A percentile compares a stretch with the other conserved stretches of the same genome.
These are phyloP conservation scores for Sungouiozyma intestinalis DNA, from an alignment of 805 yeast species.

Conservation along the genomic window DNA sequence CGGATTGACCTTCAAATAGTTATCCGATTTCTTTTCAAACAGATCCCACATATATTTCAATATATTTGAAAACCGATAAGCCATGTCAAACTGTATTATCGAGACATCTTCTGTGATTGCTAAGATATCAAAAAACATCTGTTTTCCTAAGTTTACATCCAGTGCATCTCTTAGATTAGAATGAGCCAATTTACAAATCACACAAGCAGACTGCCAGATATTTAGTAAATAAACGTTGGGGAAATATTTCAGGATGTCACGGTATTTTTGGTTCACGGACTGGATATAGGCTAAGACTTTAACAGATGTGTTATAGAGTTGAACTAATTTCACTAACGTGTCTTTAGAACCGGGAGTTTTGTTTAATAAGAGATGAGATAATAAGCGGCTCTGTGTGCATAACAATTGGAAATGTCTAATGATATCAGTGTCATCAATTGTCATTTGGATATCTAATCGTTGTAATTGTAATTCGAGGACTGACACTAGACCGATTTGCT, in stretches of 20 bases:
- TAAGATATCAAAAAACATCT: slow-evolving; percentile 55
- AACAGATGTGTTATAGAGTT: slow-evolving; percentile 58
- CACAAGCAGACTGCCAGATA: slow-evolving; percentile 85
- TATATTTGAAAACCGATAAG: slow-evolving; percentile 83
- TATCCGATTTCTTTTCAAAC: slow-evolving; percentile 54
- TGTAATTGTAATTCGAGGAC: slow-evolving; percentile 65
- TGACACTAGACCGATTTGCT: slow-evolving; percentile 62
- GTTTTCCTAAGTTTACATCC: slow-evolving; percentile 62
- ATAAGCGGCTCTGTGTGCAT: slow-evolving; percentile 64
- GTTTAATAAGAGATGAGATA: slow-evolving; percentile 38
- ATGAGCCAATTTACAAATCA: slow-evolving; percentile 65
- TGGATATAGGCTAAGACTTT: slow-evolving; percentile 57
- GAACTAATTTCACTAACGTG: slow-evolving; percentile 52
- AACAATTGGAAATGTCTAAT: slow-evolving; percentile 56
- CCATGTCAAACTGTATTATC: slow-evolving; percentile 80
- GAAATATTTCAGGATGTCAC: slow-evolving; percentile 56
- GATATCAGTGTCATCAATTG: slow-evolving; percentile 46
- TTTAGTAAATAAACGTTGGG: slow-evolving; percentile 74
- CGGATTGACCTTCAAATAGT: slow-evolving; percentile 39
- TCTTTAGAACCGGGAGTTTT: slow-evolving; percentile 46
- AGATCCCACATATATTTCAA: slow-evolving; percentile 91
- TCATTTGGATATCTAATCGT: slow-evolving; percentile 48
- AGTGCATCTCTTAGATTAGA: slow-evolving; percentile 58
- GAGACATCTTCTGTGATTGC: slow-evolving; percentile 65
- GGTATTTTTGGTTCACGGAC: slow-evolving; percentile 47